These are phyloP conservation scores for Aspergillus tanneri DNA, from an alignment of 2,329 filamentous ascomycete species.

Conservation along the genomic window DNA sequence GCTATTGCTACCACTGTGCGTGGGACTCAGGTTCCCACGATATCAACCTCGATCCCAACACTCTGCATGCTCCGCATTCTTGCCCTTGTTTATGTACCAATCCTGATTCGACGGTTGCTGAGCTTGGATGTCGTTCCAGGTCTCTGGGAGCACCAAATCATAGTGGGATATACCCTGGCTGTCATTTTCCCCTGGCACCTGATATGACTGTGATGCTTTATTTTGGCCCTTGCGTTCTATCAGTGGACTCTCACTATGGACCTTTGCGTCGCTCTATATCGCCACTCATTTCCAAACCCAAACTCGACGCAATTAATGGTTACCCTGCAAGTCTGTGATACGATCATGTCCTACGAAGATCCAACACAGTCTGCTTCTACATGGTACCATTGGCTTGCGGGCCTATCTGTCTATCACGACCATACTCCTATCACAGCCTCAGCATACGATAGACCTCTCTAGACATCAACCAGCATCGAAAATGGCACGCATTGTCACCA, in stretches of 20 bases:
- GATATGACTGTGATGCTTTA: background rate
- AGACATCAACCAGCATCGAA: background rate
- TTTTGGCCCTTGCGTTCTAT: background rate
- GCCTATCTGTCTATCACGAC: background rate
- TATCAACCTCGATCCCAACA: background rate
- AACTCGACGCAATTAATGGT: too few relatives aligned
- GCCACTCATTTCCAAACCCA: too few relatives aligned
- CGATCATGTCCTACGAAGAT: background rate
- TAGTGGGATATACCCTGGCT: background rate
- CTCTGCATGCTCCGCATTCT: background rate
- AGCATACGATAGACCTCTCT: background rate
- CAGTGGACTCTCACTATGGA: too few relatives aligned
- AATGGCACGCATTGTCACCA: background rate
- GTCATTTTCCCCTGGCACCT: background rate
- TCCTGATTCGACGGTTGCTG: slow-evolving; percentile 3
- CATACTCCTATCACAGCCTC: background rate
- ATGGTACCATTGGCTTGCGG: background rate
- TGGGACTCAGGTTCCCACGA: slow-evolving; percentile 8
- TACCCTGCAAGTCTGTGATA: background rate
- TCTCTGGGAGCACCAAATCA: slow-evolving; percentile 3
- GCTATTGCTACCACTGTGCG: slow-evolving; percentile 12
- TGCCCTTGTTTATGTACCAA: background rate
- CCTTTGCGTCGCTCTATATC: background rate
- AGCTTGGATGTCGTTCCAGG: slow-evolving; percentile 1
- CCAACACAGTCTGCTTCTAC: background rate